Base-by-base conservation (phyloP, 345 rosid genomes). In the Salix purpurea region DNA sequence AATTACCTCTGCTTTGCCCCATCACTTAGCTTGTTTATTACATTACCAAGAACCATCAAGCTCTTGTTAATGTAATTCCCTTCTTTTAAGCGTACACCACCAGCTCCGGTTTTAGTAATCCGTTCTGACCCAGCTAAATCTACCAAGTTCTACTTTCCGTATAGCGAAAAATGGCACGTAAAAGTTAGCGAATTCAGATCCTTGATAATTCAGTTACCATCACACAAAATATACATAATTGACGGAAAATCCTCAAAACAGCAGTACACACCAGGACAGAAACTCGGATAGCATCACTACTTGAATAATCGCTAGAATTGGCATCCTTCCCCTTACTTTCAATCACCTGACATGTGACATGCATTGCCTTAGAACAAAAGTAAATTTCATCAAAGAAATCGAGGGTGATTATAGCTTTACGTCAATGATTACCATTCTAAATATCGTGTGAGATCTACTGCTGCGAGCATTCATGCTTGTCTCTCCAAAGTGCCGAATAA, bases 361-460 rank as follows among this genome's bases (percentile, higher is more conserved):
- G 26, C 18, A 56, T 61, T 26, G 15, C 5, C 67, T 72, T 28
- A 67, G 32, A 32, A 69, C 44, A 15, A 60, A 44, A 37, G 16
- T 67, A 70, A 48, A 7, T 72, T 52, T 67, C 28, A 65, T 42
- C 39, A 23, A 23, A 73, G 24, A 26, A 77, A 28, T n/a, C 37
- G 37, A 19, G 36, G 44, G 5, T 21, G 30, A 64, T 10, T 30
- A 44, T 19, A 42, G 36, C 15, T 16, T 74, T n/a, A 54, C 6
- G 65, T 61, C 4, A 36, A 66, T 5, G 64, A 62, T 23, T 90
- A 96, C 99, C 99, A 91, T 96, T 89, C 98, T 89, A 75, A 96
- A 93, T 80, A 96, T 92, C 12, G 98, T 92, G 87, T 96, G 99
- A 30, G 99, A 96, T 78, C 98, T 93, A 83, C 99, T 93, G 85